Base-by-base conservation (phyloP, 1,284 basidiomycete species). In the Microbotryomycetes sp. region DNA sequence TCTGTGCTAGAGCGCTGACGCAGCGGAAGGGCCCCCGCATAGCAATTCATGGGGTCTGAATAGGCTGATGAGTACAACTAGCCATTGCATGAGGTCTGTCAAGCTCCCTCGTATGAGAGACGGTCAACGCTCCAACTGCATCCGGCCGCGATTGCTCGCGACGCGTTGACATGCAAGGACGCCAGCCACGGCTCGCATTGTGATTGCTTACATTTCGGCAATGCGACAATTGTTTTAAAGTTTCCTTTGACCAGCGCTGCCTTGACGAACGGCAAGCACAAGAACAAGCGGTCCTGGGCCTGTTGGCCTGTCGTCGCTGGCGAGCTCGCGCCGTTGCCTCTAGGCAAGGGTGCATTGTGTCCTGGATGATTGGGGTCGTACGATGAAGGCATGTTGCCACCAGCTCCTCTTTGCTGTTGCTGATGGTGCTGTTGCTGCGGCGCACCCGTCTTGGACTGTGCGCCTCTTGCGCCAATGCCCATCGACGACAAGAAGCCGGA, bases 221-320 rank as follows among this genome's bases (percentile, higher is more conserved):
- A 83, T 78, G 92, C 89, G 46, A 97, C 92, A 70, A 98, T 97
- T 1, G 93, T 97, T 79, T 97, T 97, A 80, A 97, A 97, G 75
- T 92, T 94, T 19, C 94, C 94, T 77, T 97, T 97, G 68, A 99
- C 93, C 30, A 99, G 82, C 1, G 94, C 92, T 1, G 92, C 90
- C 73, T 97, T 92, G 57, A 94, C 92, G 74, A 99, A 98, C 6
- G 67, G 67, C 25, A 67, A 55, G 57, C 67, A 69, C 3, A 69
- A 57, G 55, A 67, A 69, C 15, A 69, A 32, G 9, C 61, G 45
- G 30, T 67, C 60, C 4, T 58, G 52, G 45, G 59, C 49, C 26
- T 63, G 62, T 45, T 68, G 66, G 12, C 66, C 66, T 42, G 29
- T 36, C 4, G 63, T 65, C 9, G 26, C 55, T 14, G 23, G n/a